These are phyloP conservation scores for Phytophthora sp. DNA, from an alignment of 352 stramenopile species.

Conservation along the genomic window DNA sequence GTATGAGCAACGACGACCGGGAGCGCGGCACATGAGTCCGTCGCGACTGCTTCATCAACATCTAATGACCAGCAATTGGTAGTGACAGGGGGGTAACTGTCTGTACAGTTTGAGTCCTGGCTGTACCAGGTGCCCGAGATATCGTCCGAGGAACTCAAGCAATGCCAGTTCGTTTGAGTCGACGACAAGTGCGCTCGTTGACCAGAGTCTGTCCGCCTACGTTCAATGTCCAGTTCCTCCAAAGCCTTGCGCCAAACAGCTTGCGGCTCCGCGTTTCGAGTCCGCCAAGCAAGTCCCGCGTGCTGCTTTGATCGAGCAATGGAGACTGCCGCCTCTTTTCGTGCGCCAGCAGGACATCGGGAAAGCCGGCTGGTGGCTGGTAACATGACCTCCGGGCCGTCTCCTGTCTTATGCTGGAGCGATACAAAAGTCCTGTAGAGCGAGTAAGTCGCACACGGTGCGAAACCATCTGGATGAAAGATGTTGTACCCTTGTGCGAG, in stretches of 20 bases:
- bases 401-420: conserved; percentile 30
- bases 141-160: conserved; percentile 20
- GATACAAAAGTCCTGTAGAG: conserved; percentile 12
- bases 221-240: conserved; percentile 35
- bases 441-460: conserved; percentile 3
- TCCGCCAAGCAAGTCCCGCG: conserved; percentile 6
- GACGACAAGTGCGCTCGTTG: conserved; percentile 3
- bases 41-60: conserved; percentile 34
- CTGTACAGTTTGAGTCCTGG: conserved; percentile 25
- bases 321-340: conserved; percentile 36
- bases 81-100: conserved; percentile 9
- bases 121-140: conserved; percentile 12
- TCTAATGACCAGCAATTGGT: conserved; percentile 5
- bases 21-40: conserved; percentile 12
- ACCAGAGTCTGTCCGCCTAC: background rate
- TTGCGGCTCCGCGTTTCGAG: conserved; percentile 6
- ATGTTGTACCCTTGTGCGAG: conserved; percentile 25
- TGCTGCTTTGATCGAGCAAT: conserved; percentile 20
- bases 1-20: conserved; percentile 16
- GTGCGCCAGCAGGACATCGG: conserved; percentile 6
- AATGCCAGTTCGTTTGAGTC: conserved; percentile 6
- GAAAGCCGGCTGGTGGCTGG: conserved; percentile 38
- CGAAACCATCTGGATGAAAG: conserved; percentile 29
- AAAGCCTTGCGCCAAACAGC: conserved; percentile 29
- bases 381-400: conserved; percentile 30